Evolutionary conservation across 345 rosid species (phyloP).

Genomic region (Eucalyptus albens): DNA sequence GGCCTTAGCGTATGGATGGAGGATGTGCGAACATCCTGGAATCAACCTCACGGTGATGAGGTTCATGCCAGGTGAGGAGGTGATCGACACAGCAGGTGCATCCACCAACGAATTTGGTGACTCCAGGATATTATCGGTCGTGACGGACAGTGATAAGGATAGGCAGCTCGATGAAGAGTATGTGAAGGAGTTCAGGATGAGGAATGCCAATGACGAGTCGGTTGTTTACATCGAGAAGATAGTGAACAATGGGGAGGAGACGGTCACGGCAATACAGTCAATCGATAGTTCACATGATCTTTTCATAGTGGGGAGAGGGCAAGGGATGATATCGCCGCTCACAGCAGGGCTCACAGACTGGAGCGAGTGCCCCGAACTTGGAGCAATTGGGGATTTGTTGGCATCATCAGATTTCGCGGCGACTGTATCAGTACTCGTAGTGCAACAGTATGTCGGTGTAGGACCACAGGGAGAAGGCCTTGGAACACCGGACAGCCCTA

Average conservation of each 20-base stretch:
- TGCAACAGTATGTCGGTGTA: conserved; percentile 55
- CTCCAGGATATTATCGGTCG: not conserved
- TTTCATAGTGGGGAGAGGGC: conserved; percentile 87
- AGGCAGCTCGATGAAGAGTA: conserved; percentile 46
- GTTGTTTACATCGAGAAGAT: conserved; percentile 33
- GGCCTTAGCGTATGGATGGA: conserved; percentile 67
- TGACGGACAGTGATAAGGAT: conserved; percentile 16
- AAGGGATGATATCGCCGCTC: conserved; percentile 57
- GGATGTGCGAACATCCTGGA: conserved; percentile 73
- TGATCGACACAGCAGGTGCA: not conserved
- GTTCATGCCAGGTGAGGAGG: conserved; percentile 38
- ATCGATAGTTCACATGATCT: conserved; percentile 68
- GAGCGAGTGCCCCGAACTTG: conserved; percentile 99
- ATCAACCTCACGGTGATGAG: conserved; percentile 46
- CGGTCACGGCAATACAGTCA: conserved; percentile 56
- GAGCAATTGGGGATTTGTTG: conserved; percentile 84
- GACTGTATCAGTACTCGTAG: conserved; percentile 69
- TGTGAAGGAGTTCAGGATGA: conserved; percentile 37
- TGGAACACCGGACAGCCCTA: conserved; percentile 35
- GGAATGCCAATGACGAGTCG: conserved; percentile 25
- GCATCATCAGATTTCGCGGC: conserved; percentile 91
- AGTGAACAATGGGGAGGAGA: conserved; percentile 77
- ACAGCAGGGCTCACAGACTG: conserved; percentile 92
- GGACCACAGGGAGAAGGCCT: conserved; percentile 14
- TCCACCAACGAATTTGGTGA: not conserved